Evolutionary conservation across 345 rosid genomes (phyloP).

Genomic region (Zanthoxylum bungeanum): DNA sequence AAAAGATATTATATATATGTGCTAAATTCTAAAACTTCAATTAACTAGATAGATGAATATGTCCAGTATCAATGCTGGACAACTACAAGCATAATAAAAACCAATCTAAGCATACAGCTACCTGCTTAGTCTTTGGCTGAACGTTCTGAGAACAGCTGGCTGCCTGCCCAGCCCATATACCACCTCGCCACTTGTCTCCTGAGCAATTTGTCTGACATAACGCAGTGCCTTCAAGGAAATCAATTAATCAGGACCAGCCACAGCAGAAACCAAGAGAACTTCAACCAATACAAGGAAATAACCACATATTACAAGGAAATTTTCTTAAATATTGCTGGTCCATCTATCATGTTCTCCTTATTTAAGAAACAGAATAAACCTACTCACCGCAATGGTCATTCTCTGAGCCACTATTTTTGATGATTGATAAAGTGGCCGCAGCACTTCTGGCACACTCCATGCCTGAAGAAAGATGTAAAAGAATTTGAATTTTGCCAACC

Average conservation of each 20-base stretch:
- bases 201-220: constrained; percentile 83
- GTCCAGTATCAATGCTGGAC: neutral
- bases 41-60: neutral
- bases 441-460: constrained; percentile 98
- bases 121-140: constrained; percentile 97
- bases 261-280: neutral
- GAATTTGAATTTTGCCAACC: neutral
- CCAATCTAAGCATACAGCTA: constrained; percentile 17
- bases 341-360: neutral
- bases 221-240: constrained; percentile 67
- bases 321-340: neutral
- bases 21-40: neutral
- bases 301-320: neutral
- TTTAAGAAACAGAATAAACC: neutral
- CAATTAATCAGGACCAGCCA: constrained; percentile 11
- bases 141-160: constrained; percentile 90
- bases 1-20: neutral
- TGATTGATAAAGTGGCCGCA: constrained; percentile 93
- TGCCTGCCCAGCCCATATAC: constrained; percentile 95
- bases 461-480: constrained; percentile 44
- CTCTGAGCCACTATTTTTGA: constrained; percentile 91
- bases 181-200: constrained; percentile 92
- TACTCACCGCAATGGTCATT: constrained; percentile 88
- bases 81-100: neutral
- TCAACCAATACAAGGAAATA: neutral